Percentiles rank a stretch among this genome's conserved stretches.
Evolutionary conservation across 805 yeast species (phyloP).

Genomic region (Barnettozyma pratensis): DNA sequence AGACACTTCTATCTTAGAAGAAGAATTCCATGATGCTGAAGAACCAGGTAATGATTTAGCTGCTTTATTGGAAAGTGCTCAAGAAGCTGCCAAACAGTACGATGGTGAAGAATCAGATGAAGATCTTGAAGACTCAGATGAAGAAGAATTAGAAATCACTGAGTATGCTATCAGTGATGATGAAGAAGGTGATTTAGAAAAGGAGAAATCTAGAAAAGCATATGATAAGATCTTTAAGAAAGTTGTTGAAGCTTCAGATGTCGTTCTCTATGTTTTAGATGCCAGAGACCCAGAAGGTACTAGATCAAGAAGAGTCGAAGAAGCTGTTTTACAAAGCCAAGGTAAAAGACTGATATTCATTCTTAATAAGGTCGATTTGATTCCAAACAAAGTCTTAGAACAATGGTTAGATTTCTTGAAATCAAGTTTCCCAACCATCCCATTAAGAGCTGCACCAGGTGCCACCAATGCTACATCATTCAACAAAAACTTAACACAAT

Average conservation of each 20-base stretch:
- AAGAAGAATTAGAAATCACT: slow-evolving; percentile 40
- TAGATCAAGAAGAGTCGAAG: slow-evolving; percentile 86
- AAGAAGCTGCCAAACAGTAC: slow-evolving; percentile 74
- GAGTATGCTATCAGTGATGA: slow-evolving; percentile 45
- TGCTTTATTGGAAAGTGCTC: slow-evolving; percentile 88
- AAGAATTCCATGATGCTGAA: slow-evolving; percentile 35
- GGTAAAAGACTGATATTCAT: slow-evolving; percentile 81
- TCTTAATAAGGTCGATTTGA: slow-evolving; percentile 86
- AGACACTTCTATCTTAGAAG: slow-evolving; percentile 32
- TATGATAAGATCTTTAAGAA: slow-evolving; percentile 91
- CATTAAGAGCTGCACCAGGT: slow-evolving; percentile 75
- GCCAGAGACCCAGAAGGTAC: slow-evolving; percentile 97
- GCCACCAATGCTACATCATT: slow-evolving; percentile 65
- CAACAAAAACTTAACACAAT: slow-evolving; percentile 67
- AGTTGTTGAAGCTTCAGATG: slow-evolving; percentile 35
- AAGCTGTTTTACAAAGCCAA: slow-evolving; percentile 74
- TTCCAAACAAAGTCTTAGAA: slow-evolving; percentile 79
- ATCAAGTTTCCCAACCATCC: slow-evolving; percentile 86
- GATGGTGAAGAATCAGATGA: slow-evolving; percentile 47
- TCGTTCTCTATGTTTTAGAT: slow-evolving; percentile 82
- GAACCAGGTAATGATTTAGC: slow-evolving; percentile 55
- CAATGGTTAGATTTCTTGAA: slow-evolving; percentile 80
- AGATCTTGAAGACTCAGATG: slow-evolving; percentile 39
- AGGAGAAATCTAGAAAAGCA: slow-evolving; percentile 79
- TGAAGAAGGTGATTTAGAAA: slow-evolving; percentile 40